These are phyloP conservation scores for Diaporthe caulivora DNA, from an alignment of 2,329 filamentous ascomycete genomes.

Conservation along the genomic window DNA sequence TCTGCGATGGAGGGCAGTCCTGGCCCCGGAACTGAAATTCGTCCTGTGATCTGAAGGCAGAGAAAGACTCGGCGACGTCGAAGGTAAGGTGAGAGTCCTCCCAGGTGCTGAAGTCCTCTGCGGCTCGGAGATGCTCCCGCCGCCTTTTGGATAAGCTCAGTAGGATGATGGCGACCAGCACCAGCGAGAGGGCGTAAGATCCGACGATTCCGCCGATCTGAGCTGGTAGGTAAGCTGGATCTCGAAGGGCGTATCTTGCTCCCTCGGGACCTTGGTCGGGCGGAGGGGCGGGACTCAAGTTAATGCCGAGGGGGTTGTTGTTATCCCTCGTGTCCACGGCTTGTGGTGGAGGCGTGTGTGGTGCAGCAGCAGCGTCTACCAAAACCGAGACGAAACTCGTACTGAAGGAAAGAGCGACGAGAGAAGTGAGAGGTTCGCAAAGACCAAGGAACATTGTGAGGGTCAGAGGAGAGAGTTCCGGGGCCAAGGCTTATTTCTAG, in stretches of 20 bases:
- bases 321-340: slow-evolving; percentile 43
- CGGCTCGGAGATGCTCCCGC: slow-evolving; percentile 64
- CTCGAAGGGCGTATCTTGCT: slow-evolving; percentile 69
- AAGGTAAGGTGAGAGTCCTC: slow-evolving; percentile 58
- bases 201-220: slow-evolving; percentile 88
- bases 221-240: slow-evolving; percentile 77
- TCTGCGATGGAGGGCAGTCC: slow-evolving; percentile 38
- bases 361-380: slow-evolving; percentile 46
- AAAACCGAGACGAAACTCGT: slow-evolving; percentile 36
- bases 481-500: slow-evolving; percentile 37
- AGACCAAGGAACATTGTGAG: slow-evolving; percentile 37
- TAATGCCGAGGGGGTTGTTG: slow-evolving; percentile 59
- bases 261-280: slow-evolving; percentile 71
- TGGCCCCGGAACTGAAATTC: slow-evolving; percentile 41
- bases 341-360: slow-evolving; percentile 41
- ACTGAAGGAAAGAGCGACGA: slow-evolving; percentile 33
- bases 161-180: slow-evolving; percentile 77
- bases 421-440: slow-evolving; percentile 10
- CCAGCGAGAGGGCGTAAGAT: slow-evolving; percentile 82
- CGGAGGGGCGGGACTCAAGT: slow-evolving; percentile 68
- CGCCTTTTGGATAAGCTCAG: slow-evolving; percentile 70
- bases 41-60: slow-evolving; percentile 46
- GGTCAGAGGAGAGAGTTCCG: slow-evolving; percentile 29
- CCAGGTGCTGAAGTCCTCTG: slow-evolving; percentile 61
- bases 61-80: slow-evolving; percentile 41